Percentiles rank a stretch among this genome's conserved stretches.
phyloP scores from a whole-genome alignment of 805 yeast species.

The Candida silvicultrix region DNA sequence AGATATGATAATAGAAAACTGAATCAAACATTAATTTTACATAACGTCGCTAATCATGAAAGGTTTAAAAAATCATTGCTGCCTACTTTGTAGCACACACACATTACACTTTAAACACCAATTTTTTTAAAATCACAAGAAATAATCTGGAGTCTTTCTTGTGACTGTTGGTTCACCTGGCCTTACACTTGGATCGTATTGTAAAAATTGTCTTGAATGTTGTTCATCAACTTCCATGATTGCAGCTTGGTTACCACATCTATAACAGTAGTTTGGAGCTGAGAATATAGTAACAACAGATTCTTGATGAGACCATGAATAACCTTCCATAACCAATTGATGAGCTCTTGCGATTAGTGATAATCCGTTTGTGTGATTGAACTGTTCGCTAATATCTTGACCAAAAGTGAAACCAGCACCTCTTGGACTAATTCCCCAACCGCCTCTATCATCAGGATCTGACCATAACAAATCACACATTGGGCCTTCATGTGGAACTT shows the following conservation, averaged over 20 bases:
- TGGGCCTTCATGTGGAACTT: conserved; percentile 96
- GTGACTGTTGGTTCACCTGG: conserved; percentile 98
- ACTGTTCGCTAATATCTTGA: conserved; percentile 88
- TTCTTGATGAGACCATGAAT: conserved; percentile 91
- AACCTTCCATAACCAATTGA: conserved; percentile 97
- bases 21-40: background rate
- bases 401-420: conserved; percentile 99
- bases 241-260: conserved; percentile 98
- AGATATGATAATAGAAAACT: background rate
- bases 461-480: conserved; percentile 97
- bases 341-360: conserved; percentile 90
- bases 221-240: conserved; percentile 97
- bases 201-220: conserved; percentile 85
- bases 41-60: conserved; percentile 1
- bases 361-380: conserved; percentile 84
- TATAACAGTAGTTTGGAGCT: conserved; percentile 94
- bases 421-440: conserved; percentile 97
- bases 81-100: too few relatives aligned
- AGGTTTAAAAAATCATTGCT: too few relatives aligned
- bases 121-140: conserved; percentile 51
- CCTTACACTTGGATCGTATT: conserved; percentile 93
- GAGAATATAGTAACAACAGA: conserved; percentile 89
- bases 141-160: conserved; percentile 95
- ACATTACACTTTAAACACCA: too few relatives aligned
- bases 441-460: conserved; percentile 96